Percentiles rank a stretch among this genome's conserved stretches.
Evolutionary conservation across 164 flowering plant species (phyloP).

Genomic region (Platanus orientalis): DNA sequence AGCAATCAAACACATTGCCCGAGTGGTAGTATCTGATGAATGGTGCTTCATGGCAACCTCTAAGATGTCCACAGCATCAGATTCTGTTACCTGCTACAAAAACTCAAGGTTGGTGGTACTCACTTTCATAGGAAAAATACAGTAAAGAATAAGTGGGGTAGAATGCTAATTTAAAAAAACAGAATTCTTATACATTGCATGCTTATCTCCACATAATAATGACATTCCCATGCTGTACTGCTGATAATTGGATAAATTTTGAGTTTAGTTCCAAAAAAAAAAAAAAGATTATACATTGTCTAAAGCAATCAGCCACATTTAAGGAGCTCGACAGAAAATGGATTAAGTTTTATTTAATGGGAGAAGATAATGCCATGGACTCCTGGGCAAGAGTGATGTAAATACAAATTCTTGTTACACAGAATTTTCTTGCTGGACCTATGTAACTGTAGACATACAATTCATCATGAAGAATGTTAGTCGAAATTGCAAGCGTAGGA

Average conservation of each 20-base stretch:
- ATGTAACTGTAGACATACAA: too few species aligned
- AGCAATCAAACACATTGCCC: constrained; percentile 83
- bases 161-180: neutral
- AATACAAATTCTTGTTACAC: too few species aligned
- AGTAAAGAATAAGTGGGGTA: neutral
- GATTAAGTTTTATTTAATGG: too few species aligned
- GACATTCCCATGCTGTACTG: constrained; percentile 5
- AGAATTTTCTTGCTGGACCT: too few species aligned
- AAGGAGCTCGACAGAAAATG: too few species aligned
- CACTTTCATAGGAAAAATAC: neutral
- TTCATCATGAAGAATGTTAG: too few species aligned
- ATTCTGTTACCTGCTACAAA: constrained; percentile 78
- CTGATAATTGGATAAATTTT: neutral
- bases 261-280: neutral
- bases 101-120: constrained; percentile 12
- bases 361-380: too few species aligned
- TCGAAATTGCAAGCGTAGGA: too few species aligned
- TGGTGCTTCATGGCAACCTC: constrained; percentile 67
- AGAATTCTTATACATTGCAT: too few species aligned
- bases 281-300: neutral
- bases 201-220: too few species aligned
- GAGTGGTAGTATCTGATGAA: constrained; percentile 68
- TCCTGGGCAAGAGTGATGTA: too few species aligned
- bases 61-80: constrained; percentile 81
- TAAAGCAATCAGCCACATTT: neutral